Evolutionary conservation across 73 alveolate genomes (phyloP).

Genomic region (Paramecium bursaria): DNA sequence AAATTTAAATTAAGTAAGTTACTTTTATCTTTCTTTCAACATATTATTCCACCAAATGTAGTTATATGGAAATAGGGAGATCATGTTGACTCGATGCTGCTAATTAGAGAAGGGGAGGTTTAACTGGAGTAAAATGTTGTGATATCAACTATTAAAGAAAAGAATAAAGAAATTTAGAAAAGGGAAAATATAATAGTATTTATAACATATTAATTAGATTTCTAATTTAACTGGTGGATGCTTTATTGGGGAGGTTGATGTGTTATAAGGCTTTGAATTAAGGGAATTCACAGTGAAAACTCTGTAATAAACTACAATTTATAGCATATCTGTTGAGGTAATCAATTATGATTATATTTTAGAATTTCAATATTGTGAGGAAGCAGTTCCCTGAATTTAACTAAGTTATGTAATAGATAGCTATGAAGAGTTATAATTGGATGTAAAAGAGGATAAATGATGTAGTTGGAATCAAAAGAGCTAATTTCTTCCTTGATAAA

Average conservation of each 20-base stretch:
- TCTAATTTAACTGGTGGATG: conserved; percentile 55
- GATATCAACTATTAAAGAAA: too few species aligned
- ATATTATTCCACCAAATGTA: conserved; percentile 33
- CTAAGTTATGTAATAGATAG: neutral
- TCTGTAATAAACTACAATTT: neutral
- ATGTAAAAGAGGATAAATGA: conserved; percentile 26
- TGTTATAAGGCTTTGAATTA: neutral
- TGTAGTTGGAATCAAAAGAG: neutral
- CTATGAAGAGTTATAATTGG: neutral
- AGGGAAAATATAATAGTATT: neutral
- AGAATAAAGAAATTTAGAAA: conserved; percentile 22
- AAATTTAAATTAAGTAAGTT: conserved; percentile 13
- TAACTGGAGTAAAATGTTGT: conserved; percentile 18
- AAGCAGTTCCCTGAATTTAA: conserved; percentile 45
- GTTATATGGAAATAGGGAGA: conserved; percentile 57
- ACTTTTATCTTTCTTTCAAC: conserved; percentile 1
- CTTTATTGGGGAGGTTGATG: conserved; percentile 43
- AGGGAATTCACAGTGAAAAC: conserved; percentile 54
- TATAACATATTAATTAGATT: neutral
- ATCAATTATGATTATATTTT: conserved; percentile 8
- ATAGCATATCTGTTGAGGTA: conserved; percentile 19
- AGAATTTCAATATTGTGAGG: conserved; percentile 49
- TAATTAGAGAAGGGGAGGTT: conserved; percentile 42
- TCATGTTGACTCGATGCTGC: conserved; percentile 21
- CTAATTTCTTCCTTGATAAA: conserved; percentile 12